Percentiles rank a stretch among this genome's conserved stretches.
Conservation (phyloP, 164 flowering plant species). For the Houttuynia cordata region DNA sequence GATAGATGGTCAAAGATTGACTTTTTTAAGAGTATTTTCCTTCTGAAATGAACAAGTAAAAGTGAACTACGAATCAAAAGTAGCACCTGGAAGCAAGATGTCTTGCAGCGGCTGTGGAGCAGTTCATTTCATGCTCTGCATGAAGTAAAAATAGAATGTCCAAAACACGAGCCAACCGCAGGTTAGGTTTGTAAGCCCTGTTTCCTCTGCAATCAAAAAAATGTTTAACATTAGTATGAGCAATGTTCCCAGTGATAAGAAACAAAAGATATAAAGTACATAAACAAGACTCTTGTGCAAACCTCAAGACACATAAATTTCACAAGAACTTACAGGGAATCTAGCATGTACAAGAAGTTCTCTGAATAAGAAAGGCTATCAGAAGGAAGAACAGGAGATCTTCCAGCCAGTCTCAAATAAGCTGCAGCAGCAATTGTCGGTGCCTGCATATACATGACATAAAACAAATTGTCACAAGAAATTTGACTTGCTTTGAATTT, state of each 20-base stretch:
- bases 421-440: constrained; percentile 99
- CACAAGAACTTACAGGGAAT: constrained; percentile 86
- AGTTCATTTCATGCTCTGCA: constrained; percentile 99
- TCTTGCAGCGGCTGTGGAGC: constrained; percentile 97
- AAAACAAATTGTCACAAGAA: neutral
- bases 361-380: constrained; percentile 87
- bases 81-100: constrained; percentile 93
- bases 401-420: constrained; percentile 95
- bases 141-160: constrained; percentile 91
- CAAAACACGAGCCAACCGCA: constrained; percentile 82
- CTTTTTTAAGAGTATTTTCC: neutral
- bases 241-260: too few relatives aligned
- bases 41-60: too few relatives aligned
- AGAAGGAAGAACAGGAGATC: constrained; percentile 97
- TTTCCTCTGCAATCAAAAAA: constrained; percentile 49
- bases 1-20: too few relatives aligned
- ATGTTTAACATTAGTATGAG: too few relatives aligned
- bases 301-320: neutral
- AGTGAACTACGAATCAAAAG: neutral
- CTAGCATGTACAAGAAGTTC: constrained; percentile 96
- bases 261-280: neutral
- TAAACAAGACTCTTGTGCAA: neutral
- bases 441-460: constrained; percentile 31
- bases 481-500: too few relatives aligned
- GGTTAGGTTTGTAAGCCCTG: constrained; percentile 82